Conservation (phyloP, 2,329 filamentous ascomycete genomes). For the Cercospora berteroae region DNA sequence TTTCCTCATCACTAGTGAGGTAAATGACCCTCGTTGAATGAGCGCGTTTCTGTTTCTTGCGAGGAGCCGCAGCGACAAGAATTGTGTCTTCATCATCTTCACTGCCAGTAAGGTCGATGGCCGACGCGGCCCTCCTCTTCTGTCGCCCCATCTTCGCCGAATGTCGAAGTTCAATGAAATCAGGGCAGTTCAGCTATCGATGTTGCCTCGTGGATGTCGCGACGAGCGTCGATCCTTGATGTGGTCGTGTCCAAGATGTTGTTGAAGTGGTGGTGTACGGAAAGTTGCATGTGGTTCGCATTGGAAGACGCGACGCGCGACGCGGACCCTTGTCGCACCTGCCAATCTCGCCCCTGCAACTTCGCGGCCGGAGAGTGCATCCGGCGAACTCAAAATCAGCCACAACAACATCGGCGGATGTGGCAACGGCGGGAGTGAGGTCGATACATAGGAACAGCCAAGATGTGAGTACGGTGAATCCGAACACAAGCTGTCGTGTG, state of each 20-base stretch:
- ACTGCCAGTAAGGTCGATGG: slow-evolving; percentile 5
- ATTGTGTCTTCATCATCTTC: slow-evolving; percentile 4
- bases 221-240: neutral
- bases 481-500: too few relatives aligned
- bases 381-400: neutral
- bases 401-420: neutral
- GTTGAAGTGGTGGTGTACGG: neutral
- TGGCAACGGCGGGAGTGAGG: neutral
- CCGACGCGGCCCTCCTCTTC: neutral
- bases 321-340: neutral
- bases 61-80: neutral
- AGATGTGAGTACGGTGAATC: too few relatives aligned
- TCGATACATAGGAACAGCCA: too few relatives aligned
- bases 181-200: neutral
- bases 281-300: neutral
- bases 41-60: neutral
- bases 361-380: neutral
- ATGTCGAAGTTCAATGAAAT: neutral
- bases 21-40: neutral
- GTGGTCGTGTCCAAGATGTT: neutral
- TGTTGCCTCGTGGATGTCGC: neutral
- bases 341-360: neutral
- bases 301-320: slow-evolving; percentile 4
- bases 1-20: neutral
- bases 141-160: neutral